A percentile compares a stretch with the other conserved stretches of the same genome.
Conservation (phyloP, 2,329 filamentous ascomycete genomes). For the Colletotrichum lentis region DNA sequence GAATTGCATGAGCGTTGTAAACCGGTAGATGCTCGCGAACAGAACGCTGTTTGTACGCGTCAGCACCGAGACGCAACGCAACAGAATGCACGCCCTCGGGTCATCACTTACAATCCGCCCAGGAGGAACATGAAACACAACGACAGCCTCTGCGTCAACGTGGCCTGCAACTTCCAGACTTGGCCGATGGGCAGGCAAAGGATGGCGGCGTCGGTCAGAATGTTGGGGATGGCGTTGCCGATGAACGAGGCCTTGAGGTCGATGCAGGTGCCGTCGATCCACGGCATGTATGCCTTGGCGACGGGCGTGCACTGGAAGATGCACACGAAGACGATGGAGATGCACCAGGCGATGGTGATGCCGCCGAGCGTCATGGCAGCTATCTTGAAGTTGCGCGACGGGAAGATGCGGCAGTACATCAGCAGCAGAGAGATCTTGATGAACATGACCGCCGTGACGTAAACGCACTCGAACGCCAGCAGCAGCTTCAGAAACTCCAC, state of each 20-base stretch:
- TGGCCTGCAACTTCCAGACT: slow-evolving; percentile 45
- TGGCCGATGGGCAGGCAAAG: slow-evolving; percentile 41
- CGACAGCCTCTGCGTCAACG: slow-evolving; percentile 39
- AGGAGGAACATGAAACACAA: slow-evolving; percentile 45
- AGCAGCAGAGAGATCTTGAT: slow-evolving; percentile 36
- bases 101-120: slow-evolving; percentile 46
- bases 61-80: not conserved
- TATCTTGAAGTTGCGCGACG: slow-evolving; percentile 22
- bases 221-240: slow-evolving; percentile 55
- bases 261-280: slow-evolving; percentile 50
- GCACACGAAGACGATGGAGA: slow-evolving; percentile 42
- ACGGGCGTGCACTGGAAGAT: slow-evolving; percentile 54
- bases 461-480: slow-evolving; percentile 30
- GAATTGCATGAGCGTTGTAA: slow-evolving; percentile 45
- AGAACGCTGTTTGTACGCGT: slow-evolving; percentile 16
- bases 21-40: slow-evolving; percentile 41
- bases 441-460: slow-evolving; percentile 33
- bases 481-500: slow-evolving; percentile 33
- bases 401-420: slow-evolving; percentile 38
- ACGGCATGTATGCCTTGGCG: slow-evolving; percentile 47
- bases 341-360: slow-evolving; percentile 33
- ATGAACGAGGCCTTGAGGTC: slow-evolving; percentile 52
- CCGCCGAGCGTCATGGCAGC: slow-evolving; percentile 28
- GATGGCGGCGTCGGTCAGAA: slow-evolving; percentile 51
- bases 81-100: too few species aligned